Base-by-base conservation (phyloP, 371 early-diverging fungal genomes). In the Syncephalastrum monosporum region DNA sequence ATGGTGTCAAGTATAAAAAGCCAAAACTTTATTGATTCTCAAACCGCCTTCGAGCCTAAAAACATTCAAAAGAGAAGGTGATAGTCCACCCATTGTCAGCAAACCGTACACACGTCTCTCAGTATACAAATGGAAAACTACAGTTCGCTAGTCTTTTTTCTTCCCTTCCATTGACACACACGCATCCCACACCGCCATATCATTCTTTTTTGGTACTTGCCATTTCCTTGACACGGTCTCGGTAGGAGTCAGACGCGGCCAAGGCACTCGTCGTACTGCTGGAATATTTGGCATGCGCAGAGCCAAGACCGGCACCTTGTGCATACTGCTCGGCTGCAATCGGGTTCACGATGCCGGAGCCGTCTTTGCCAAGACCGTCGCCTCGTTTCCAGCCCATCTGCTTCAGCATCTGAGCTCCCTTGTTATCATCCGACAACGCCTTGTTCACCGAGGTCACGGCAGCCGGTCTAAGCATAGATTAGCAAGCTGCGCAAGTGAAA, bases 371-470 rank as follows among this genome's bases (percentile, higher is more conserved):
- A 13, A 77, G 54, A 8, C 77, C 77, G 64, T 71, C 72, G 15
- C 77, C 77, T 48, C 66, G 67, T 16, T 68, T 65, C 77, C 77
- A 77, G 0, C 77, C 77, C 77, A 77, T 77, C 21, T 69, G 67
- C 21, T 65, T 53, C 42, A 77, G 50, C 72, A 77, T 71, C 19
- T 65, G 68, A 4, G 74, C 74, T 27, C 77, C 77, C 21, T 68
- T 62, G 33, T 77, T 77, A 33, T 69, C 68, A 33, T 73, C 77
- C 27, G 61, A 50, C 47, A 77, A 57, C n/a, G 71, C 67, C 44
- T 50, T 64, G 16, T 76, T 41, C 48, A 70, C 47, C 6, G 68
- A 65, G 13, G 71, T 66, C 21, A 62, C 50, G 33, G 60, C 44
- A 17, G 65, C 53, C 12, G 50, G 25, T 27, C 51, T 51, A 51